These are phyloP conservation scores for Calonectria hawksworthii DNA, from an alignment of 2,329 filamentous ascomycete species.

Conservation along the genomic window DNA sequence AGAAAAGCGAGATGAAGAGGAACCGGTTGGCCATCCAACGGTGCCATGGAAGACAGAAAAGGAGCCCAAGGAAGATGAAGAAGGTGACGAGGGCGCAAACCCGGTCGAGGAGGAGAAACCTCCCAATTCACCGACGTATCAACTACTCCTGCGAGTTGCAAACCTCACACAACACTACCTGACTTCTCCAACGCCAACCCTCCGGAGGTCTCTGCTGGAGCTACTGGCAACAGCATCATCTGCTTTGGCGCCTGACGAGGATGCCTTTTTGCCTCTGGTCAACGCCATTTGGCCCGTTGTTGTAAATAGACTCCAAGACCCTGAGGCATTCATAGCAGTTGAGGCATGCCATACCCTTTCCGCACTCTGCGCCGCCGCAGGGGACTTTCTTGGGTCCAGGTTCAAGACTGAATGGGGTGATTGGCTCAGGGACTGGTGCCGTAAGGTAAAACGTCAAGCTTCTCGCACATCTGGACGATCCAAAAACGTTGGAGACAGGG, in stretches of 20 bases:
- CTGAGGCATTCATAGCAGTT: conserved; percentile 77
- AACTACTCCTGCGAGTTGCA: conserved; percentile 85
- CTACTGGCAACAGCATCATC: conserved; percentile 81
- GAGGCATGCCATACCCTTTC: conserved; percentile 79
- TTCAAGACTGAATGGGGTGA: conserved; percentile 81
- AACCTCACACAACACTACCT: conserved; percentile 91
- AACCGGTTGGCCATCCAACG: conserved; percentile 50
- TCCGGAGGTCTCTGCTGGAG: conserved; percentile 83
- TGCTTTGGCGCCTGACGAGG: conserved; percentile 81
- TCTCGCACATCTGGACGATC: conserved; percentile 35
- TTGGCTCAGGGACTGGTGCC: conserved; percentile 65
- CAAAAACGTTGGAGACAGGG: conserved; percentile 36
- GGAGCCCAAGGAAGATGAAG: conserved; percentile 50
- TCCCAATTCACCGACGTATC: conserved; percentile 83
- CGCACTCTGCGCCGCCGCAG: conserved; percentile 78
- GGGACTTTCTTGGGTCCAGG: conserved; percentile 84
- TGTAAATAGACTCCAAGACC: conserved; percentile 74
- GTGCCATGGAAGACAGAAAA: conserved; percentile 56
- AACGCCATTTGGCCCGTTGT: conserved; percentile 93
- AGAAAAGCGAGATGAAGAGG: conserved; percentile 51
- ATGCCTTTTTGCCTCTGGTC: conserved; percentile 88
- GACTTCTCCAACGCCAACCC: conserved; percentile 83
- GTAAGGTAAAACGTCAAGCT: conserved; percentile 58
- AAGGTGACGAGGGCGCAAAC: conserved; percentile 52
- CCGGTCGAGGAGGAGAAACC: conserved; percentile 64